A percentile compares a stretch with the other conserved stretches of the same genome.
Evolutionary conservation across 2,329 filamentous ascomycete genomes (phyloP).

Genomic region (Penicillium sp.): DNA sequence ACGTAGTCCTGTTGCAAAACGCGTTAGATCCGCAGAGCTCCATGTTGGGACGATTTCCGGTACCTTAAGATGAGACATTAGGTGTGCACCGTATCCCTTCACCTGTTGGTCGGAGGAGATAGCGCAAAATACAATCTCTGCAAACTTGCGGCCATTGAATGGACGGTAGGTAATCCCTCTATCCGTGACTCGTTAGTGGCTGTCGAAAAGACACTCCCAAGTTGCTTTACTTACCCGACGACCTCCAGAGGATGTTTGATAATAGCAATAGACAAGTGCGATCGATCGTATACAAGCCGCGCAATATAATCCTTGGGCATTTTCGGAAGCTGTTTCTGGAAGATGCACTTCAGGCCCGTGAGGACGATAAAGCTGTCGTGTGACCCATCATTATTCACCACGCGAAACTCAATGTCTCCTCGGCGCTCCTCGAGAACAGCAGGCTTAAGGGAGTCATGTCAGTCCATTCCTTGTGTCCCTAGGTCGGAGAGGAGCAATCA

Average conservation of each 20-base stretch:
- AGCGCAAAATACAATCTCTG: constrained; percentile 98
- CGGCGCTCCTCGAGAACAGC: constrained; percentile 91
- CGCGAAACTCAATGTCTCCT: constrained; percentile 93
- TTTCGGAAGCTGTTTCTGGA: constrained; percentile 97
- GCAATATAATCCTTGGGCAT: constrained; percentile 99
- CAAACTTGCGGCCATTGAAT: constrained; percentile 88
- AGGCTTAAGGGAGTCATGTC: constrained; percentile 53
- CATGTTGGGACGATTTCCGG: neutral
- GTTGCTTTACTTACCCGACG: constrained; percentile 57
- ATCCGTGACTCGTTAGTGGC: constrained; percentile 17
- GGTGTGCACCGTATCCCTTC: constrained; percentile 94
- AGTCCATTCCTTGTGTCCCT: constrained; percentile 26
- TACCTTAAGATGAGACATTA: constrained; percentile 95
- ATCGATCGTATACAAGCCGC: constrained; percentile 93
- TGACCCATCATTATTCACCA: constrained; percentile 93
- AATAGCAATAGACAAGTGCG: constrained; percentile 94
- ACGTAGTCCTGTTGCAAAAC: constrained; percentile 69
- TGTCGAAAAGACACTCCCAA: neutral
- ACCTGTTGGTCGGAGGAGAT: constrained; percentile 98
- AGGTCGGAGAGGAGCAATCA: neutral
- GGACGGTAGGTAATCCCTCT: constrained; percentile 96
- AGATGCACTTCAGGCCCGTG: constrained; percentile 94
- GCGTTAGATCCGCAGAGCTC: constrained; percentile 5
- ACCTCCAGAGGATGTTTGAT: constrained; percentile 95
- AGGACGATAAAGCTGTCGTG: constrained; percentile 90